Evolutionary conservation across 768 basidiomycete species (phyloP), one percentile per base, ranked within the genome.

Genomic region (Terana coerulea): DNA sequence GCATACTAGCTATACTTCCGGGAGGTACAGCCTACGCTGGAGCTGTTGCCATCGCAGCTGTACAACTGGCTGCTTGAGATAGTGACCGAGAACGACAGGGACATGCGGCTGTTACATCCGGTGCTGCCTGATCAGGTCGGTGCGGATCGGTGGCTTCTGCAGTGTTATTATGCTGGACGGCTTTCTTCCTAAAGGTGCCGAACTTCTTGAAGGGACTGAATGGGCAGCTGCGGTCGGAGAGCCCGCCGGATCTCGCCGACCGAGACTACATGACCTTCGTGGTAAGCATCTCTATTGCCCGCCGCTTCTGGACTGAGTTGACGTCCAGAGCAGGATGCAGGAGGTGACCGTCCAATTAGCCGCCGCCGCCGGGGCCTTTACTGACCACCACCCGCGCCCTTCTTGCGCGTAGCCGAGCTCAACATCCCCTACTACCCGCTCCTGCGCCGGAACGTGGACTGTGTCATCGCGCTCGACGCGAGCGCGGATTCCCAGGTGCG

Each of bases 361-460:
- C 15, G 10, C 33, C 36, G 7, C 3, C 21, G 14, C 17, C 17
- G 45, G 6, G 17, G 37, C 8, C 14, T 17, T 14, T 28, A 19
- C 30, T 34, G 5, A 49, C 26, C 21, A 7, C 25, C 14, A 39
- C 46, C 7, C 5, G n/a, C n/a, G n/a, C n/a, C n/a, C n/a, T n/a
- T n/a, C n/a, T n/a, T 14, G 3, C 8, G 12, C 11, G 19, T 26
- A 64, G 62, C 60, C 30, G 62, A 64, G 40, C 47, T 64, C 34
- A 64, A 64, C 44, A 55, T 61, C 9, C 62, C 62, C 5, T 61
- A 64, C 37, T 64, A 64, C 36, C 62, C 62, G 0, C 55, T 64
- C 52, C 47, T 64, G 25, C 25, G 60, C 7, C 28, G 62, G 17
- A 57, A 60, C 37, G 60, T 64, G 3, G 62, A 64, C 52, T 64